These are phyloP conservation scores for Cercospora sp. DNA, from an alignment of 2,329 filamentous ascomycete species.

Conservation along the genomic window DNA sequence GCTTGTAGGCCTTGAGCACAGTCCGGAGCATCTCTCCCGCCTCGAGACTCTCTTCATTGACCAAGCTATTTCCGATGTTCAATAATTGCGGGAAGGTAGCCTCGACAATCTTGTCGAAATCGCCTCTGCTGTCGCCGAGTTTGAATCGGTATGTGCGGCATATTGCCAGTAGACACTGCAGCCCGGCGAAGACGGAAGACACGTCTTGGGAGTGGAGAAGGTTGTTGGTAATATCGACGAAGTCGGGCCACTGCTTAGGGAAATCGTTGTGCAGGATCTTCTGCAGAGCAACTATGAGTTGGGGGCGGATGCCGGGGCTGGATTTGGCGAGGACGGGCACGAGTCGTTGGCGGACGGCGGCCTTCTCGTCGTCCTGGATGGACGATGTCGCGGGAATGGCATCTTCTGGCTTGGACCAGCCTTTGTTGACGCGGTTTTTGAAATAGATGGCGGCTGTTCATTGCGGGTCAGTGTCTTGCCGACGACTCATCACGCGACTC, in stretches of 20 bases:
- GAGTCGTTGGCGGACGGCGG: conserved; percentile 80
- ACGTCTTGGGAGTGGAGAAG: conserved; percentile 85
- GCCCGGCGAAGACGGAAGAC: conserved; percentile 82
- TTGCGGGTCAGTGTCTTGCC: not conserved
- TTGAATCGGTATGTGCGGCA: conserved; percentile 97
- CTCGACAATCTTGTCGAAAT: conserved; percentile 94
- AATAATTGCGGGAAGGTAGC: conserved; percentile 86
- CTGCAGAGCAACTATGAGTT: conserved; percentile 91
- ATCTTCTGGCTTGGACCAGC: conserved; percentile 80
- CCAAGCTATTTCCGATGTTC: conserved; percentile 81
- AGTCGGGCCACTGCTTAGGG: conserved; percentile 88
- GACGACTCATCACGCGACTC: not conserved
- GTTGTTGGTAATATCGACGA: conserved; percentile 88
- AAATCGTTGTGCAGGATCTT: conserved; percentile 97
- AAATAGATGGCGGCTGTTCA: conserved; percentile 86
- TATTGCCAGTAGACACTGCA: conserved; percentile 91
- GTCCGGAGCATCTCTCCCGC: conserved; percentile 96
- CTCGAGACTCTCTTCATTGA: conserved; percentile 88
- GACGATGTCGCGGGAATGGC: conserved; percentile 55
- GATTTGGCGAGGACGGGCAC: conserved; percentile 79
- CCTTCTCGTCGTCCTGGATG: conserved; percentile 88
- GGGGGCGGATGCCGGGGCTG: conserved; percentile 78
- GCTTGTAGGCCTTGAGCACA: conserved; percentile 95
- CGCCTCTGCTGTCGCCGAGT: conserved; percentile 73
- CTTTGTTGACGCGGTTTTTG: conserved; percentile 94